A percentile compares a stretch with the other conserved stretches of the same genome.
These are phyloP conservation scores for Alternaria arbusti DNA, from an alignment of 2,329 filamentous ascomycete genomes.

Conservation along the genomic window DNA sequence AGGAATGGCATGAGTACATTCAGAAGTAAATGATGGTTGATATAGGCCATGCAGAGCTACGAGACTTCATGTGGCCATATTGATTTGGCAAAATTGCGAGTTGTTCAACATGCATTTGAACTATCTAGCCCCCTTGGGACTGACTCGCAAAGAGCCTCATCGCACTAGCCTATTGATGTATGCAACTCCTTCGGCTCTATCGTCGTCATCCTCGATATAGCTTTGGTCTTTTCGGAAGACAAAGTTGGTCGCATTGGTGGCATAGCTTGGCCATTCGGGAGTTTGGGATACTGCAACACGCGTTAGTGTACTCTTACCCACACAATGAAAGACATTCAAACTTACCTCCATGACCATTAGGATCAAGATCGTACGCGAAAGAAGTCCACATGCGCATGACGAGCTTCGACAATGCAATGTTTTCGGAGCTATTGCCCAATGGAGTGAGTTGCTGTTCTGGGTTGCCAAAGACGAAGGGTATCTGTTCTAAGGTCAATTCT, in stretches of 20 bases:
- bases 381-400: conserved; percentile 42
- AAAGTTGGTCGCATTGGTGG: conserved; percentile 28
- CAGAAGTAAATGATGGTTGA: no score
- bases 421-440: conserved; percentile 29
- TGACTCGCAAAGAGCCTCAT: not conserved
- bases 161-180: conserved; percentile 35
- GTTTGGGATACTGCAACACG: conserved; percentile 15
- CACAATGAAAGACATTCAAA: not conserved
- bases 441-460: conserved; percentile 34
- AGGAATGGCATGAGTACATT: no score
- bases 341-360: conserved; percentile 37
- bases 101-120: no score
- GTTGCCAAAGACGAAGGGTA: conserved; percentile 41
- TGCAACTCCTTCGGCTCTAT: conserved; percentile 26
- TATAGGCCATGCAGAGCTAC: no score
- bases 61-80: no score
- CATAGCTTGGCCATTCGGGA: conserved; percentile 28
- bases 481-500: conserved; percentile 19
- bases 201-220: conserved; percentile 33
- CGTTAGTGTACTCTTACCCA: not conserved
- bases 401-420: conserved; percentile 27
- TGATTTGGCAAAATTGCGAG: no score
- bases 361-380: conserved; percentile 37
- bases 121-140: not conserved
- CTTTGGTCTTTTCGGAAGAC: conserved; percentile 36